phyloP scores from a whole-genome alignment of 345 rosid genomes.

The Eucalyptus polybractea region DNA sequence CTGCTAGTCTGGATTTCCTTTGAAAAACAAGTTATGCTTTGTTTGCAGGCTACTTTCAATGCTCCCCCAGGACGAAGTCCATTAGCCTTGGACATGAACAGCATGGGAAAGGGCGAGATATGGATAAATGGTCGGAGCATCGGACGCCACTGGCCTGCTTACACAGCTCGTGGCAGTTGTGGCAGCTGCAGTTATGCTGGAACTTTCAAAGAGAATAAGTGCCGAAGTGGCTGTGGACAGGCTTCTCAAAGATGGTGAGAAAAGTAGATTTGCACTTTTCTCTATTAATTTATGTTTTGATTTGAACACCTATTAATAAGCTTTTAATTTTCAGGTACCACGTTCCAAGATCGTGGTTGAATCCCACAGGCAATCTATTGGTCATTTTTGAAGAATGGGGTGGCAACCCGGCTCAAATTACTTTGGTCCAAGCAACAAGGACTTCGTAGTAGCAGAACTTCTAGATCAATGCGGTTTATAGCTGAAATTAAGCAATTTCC shows the following conservation, averaged over 20 bases:
- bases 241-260: slow-evolving; percentile 75
- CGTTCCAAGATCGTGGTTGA: slow-evolving; percentile 80
- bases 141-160: slow-evolving; percentile 83
- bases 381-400: slow-evolving; percentile 35
- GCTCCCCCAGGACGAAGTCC: slow-evolving; percentile 63
- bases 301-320: background rate
- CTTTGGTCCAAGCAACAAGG: slow-evolving; percentile 41
- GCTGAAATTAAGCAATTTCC: background rate
- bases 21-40: background rate
- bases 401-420: slow-evolving; percentile 66
- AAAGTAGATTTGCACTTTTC: background rate
- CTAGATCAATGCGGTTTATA: background rate
- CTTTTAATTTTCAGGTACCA: slow-evolving; percentile 51
- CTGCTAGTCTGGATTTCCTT: background rate
- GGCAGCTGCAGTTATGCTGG: slow-evolving; percentile 70
- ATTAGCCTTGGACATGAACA: slow-evolving; percentile 73
- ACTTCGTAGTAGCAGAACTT: background rate
- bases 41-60: slow-evolving; percentile 46
- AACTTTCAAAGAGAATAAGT: slow-evolving; percentile 28
- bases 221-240: slow-evolving; percentile 54
- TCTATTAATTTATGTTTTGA: background rate
- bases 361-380: slow-evolving; percentile 46
- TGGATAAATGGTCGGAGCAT: slow-evolving; percentile 85
- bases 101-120: slow-evolving; percentile 75
- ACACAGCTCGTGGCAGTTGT: slow-evolving; percentile 59